Base-by-base conservation (phyloP, 140 eudicot genomes). In the Anethum foeniculum region DNA sequence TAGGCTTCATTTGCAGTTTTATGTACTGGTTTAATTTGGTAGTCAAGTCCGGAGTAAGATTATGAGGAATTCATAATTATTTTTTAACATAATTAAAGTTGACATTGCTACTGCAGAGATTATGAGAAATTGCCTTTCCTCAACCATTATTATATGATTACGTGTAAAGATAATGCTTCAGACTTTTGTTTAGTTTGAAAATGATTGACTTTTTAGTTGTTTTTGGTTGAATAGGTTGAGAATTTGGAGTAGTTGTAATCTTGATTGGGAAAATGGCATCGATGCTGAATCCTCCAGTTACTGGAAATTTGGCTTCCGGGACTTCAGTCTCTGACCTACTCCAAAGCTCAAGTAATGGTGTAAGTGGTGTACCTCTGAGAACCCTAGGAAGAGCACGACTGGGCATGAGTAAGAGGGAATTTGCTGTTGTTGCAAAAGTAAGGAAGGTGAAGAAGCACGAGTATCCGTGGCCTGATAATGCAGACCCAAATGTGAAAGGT, bases 401-500 rank as follows among this genome's bases (percentile, higher is more conserved):
- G 77, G 93, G 88, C 78, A 82, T 84, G 2, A 75, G 69, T 27
- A 82, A 85, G 83, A 89, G 82, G 86, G 86, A 86, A 32, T 84
- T 90, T 32, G 72, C 81, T 46, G 80, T 94, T 72, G 64, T 81
- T 69, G 97, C 96, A 25, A 92, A 85, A 85, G 80, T 89, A 34
- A 88, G 90, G 83, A 94, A 90, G 79, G 90, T 81, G 76, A 94
- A 86, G 88, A 88, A 92, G 80, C 91, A 89, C 36, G 94, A 92
- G 46, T 89, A 94, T 81, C 97, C 97, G 2, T 94, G 99, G 99
- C 91, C 93, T 21, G 84, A 85, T 39, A 89, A 94, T 83, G 90
- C 93, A 1, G 97, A 92, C 81, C 92, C 89, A 25, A 94, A 92
- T 86, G 93, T 90, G 71, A 85, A 89, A 86, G 99, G 99, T 81